Conservation (phyloP, 2,329 filamentous ascomycete species). For the Monilinia polystroma region DNA sequence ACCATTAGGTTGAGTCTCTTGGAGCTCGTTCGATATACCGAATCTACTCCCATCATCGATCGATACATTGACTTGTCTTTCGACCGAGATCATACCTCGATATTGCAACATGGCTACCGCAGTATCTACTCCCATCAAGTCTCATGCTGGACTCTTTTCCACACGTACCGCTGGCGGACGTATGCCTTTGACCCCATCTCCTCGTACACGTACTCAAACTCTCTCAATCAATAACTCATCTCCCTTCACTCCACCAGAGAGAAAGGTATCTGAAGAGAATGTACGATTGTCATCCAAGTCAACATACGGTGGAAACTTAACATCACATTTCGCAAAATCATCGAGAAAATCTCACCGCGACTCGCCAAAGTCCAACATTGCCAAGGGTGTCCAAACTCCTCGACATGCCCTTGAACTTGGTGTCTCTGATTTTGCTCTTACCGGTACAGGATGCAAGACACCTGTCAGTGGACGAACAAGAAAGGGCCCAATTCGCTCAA, state of each 20-base stretch:
- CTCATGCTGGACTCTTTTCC: constrained; percentile 89
- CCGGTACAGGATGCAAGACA: constrained; percentile 74
- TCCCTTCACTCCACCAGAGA: constrained; percentile 71
- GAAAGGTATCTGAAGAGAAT: constrained; percentile 54
- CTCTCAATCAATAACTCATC: constrained; percentile 60
- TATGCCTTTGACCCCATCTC: constrained; percentile 91
- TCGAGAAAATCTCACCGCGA: constrained; percentile 69
- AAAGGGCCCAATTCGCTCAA: constrained; percentile 54
- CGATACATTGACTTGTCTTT: constrained; percentile 52
- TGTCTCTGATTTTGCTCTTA: constrained; percentile 88
- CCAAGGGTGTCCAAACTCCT: constrained; percentile 69
- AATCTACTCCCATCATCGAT: constrained; percentile 39
- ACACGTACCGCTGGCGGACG: constrained; percentile 91
- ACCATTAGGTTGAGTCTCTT: constrained; percentile 61
- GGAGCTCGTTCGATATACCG: constrained; percentile 50
- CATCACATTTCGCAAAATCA: constrained; percentile 73
- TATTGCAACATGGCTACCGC: constrained; percentile 73
- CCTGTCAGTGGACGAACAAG: constrained; percentile 56
- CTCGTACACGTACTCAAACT: constrained; percentile 60
- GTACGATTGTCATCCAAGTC: constrained; percentile 59
- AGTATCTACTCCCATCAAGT: constrained; percentile 91
- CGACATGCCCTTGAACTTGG: constrained; percentile 82
- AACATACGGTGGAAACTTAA: constrained; percentile 76
- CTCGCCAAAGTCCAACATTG: constrained; percentile 97
- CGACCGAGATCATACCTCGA: constrained; percentile 45